These are phyloP conservation scores for Pseudozyma flocculosa DNA, from an alignment of 1,284 basidiomycete species.

Conservation along the genomic window DNA sequence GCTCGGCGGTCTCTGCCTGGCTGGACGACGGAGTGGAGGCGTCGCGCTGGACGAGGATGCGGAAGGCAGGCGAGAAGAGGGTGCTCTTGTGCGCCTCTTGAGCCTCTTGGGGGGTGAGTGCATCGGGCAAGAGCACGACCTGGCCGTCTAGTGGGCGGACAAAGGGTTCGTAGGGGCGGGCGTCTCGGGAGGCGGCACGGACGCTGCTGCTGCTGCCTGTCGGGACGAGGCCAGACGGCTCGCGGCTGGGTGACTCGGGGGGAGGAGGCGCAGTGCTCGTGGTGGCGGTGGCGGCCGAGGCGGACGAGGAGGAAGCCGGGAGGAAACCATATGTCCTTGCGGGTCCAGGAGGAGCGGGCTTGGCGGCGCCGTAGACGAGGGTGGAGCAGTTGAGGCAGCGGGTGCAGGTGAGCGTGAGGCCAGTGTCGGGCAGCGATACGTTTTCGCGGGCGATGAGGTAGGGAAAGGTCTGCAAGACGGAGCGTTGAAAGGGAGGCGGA, in stretches of 20 bases:
- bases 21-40: not conserved
- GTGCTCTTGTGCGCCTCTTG: slow-evolving; percentile 11
- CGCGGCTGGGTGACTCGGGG: not conserved
- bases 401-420: slow-evolving; percentile 22
- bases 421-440: slow-evolving; percentile 13
- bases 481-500: too few relatives aligned
- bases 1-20: not conserved
- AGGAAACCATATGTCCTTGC: slow-evolving; percentile 28
- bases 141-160: slow-evolving; percentile 33
- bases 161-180: slow-evolving; percentile 16
- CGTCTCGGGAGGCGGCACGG: not conserved
- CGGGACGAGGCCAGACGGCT: not conserved
- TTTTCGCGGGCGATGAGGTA: slow-evolving; percentile 27
- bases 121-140: slow-evolving; percentile 31
- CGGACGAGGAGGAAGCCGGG: slow-evolving; percentile 2
- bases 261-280: slow-evolving; percentile 3
- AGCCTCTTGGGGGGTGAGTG: slow-evolving; percentile 25
- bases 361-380: slow-evolving; percentile 26
- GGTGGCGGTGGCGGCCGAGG: slow-evolving; percentile 6
- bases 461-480: slow-evolving; percentile 8
- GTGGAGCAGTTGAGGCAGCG: slow-evolving; percentile 36
- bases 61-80: slow-evolving; percentile 31
- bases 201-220: not conserved
- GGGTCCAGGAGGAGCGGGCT: slow-evolving; percentile 30
- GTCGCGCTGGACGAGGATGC: slow-evolving; percentile 15